phyloP scores from a whole-genome alignment of 106 monocot genomes.

The Dioscorea dumetorum region DNA sequence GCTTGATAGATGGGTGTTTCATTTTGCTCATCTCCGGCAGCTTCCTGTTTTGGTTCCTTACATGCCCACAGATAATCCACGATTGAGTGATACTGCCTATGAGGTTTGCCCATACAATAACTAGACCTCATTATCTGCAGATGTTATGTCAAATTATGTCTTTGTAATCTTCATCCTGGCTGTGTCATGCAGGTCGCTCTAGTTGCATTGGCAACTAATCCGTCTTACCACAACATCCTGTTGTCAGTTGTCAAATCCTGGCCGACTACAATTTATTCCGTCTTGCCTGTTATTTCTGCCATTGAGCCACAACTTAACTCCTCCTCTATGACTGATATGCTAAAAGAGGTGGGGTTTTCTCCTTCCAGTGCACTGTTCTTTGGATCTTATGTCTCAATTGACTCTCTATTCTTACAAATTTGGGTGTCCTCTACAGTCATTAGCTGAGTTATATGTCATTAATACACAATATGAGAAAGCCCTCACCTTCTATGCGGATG shows the following conservation, averaged over 20 bases:
- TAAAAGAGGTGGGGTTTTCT: slow-evolving; percentile 65
- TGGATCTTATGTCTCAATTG: neutral
- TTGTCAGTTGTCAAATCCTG: slow-evolving; percentile 77
- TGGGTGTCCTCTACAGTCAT: slow-evolving; percentile 39
- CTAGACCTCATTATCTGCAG: neutral
- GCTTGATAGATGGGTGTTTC: slow-evolving; percentile 85
- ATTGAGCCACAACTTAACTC: slow-evolving; percentile 85
- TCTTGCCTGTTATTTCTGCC: slow-evolving; percentile 85
- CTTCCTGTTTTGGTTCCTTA: slow-evolving; percentile 92
- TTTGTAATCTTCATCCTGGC: slow-evolving; percentile 4
- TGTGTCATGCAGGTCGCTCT: slow-evolving; percentile 70
- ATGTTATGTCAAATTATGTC: neutral
- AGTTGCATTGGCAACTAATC: slow-evolving; percentile 87
- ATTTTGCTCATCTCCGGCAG: slow-evolving; percentile 95
- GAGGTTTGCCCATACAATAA: slow-evolving; percentile 38
- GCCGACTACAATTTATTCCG: slow-evolving; percentile 75
- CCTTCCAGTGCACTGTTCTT: neutral
- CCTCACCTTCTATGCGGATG: slow-evolving; percentile 85
- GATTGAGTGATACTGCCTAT: slow-evolving; percentile 85
- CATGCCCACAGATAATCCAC: slow-evolving; percentile 89
- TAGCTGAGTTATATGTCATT: slow-evolving; percentile 87
- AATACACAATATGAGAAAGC: slow-evolving; percentile 83
- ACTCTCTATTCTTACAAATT: slow-evolving; percentile 2
- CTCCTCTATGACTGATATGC: slow-evolving; percentile 62
- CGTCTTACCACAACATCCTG: slow-evolving; percentile 78